These are phyloP conservation scores for Amoebophrya sp. DNA, from an alignment of 169 alveolate species.

Conservation along the genomic window DNA sequence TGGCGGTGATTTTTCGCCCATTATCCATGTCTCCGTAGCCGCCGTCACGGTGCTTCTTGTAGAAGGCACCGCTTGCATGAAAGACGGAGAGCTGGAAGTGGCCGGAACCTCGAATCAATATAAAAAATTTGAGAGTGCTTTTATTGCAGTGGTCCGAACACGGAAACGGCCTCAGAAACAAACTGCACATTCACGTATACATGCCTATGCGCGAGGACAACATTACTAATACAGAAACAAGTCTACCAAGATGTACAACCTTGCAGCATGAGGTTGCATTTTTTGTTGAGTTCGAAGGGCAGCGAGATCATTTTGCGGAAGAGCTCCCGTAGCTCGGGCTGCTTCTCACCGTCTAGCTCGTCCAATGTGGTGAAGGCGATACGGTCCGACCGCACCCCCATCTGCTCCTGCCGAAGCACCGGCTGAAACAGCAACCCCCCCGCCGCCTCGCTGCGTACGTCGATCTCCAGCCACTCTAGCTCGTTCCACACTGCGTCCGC, in stretches of 20 bases:
- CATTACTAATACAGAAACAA: too few species aligned
- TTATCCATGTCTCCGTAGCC: conserved; percentile 6
- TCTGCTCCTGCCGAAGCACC: conserved; percentile 1
- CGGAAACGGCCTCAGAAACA: too few species aligned
- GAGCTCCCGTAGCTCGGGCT: conserved; percentile 11
- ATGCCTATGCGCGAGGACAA: too few species aligned
- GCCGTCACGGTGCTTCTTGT: conserved; percentile 14
- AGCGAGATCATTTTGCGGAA: conserved; percentile 7
- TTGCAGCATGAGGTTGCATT: conserved; percentile 20
- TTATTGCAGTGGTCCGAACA: too few species aligned
- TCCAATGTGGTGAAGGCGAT: conserved; percentile 14
- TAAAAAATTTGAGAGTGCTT: too few species aligned
- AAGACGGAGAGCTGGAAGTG: conserved; percentile 6
- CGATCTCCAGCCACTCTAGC: background rate
- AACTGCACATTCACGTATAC: too few species aligned
- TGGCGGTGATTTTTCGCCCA: conserved; percentile 29
- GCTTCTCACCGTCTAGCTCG: conserved; percentile 18
- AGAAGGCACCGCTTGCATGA: conserved; percentile 9
- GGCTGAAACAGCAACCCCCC: background rate
- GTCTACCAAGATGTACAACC: too few species aligned
- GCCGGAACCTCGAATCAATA: background rate
- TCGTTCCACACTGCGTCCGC: background rate
- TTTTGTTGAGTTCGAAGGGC: conserved; percentile 29
- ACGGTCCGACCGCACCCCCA: conserved; percentile 10
- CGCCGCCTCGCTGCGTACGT: background rate